phyloP scores from a whole-genome alignment of 306 rosid species.

The Prosopis cineraria region DNA sequence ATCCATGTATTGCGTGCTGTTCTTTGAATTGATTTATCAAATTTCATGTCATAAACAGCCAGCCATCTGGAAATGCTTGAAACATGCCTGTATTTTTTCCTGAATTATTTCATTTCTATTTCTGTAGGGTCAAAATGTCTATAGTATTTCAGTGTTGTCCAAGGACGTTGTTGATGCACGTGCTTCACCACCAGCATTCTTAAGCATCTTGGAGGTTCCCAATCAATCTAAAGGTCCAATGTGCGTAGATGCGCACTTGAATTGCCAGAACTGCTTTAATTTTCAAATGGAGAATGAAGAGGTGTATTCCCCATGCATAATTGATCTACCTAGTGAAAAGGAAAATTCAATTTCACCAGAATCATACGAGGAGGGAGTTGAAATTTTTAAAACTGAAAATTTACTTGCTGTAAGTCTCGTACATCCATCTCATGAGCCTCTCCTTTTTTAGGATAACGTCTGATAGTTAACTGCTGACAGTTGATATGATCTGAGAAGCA shows the following conservation, averaged over 20 bases:
- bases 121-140: slow-evolving; percentile 71
- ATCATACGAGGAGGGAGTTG: slow-evolving; percentile 60
- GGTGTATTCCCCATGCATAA: slow-evolving; percentile 60
- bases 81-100: neutral
- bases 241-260: slow-evolving; percentile 52
- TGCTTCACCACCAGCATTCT: slow-evolving; percentile 59
- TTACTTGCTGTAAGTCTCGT: slow-evolving; percentile 60
- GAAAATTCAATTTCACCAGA: slow-evolving; percentile 55
- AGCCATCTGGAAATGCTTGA: slow-evolving; percentile 12
- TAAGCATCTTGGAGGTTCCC: slow-evolving; percentile 66
- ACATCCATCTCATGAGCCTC: slow-evolving; percentile 25
- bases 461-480: slow-evolving; percentile 1
- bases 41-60: slow-evolving; percentile 19
- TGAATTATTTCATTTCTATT: slow-evolving; percentile 8
- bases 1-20: slow-evolving; percentile 9
- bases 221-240: slow-evolving; percentile 51
- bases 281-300: slow-evolving; percentile 53
- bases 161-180: slow-evolving; percentile 51
- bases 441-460: slow-evolving; percentile 22
- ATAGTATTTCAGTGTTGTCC: slow-evolving; percentile 59
- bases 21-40: slow-evolving; percentile 27
- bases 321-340: slow-evolving; percentile 62
- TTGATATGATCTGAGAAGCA: neutral
- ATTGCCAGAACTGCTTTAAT: slow-evolving; percentile 65
- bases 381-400: slow-evolving; percentile 58